A percentile compares a stretch with the other conserved stretches of the same genome.
phyloP scores from a whole-genome alignment of 2,329 filamentous ascomycete genomes.

The Zasmidium citrigriseum region DNA sequence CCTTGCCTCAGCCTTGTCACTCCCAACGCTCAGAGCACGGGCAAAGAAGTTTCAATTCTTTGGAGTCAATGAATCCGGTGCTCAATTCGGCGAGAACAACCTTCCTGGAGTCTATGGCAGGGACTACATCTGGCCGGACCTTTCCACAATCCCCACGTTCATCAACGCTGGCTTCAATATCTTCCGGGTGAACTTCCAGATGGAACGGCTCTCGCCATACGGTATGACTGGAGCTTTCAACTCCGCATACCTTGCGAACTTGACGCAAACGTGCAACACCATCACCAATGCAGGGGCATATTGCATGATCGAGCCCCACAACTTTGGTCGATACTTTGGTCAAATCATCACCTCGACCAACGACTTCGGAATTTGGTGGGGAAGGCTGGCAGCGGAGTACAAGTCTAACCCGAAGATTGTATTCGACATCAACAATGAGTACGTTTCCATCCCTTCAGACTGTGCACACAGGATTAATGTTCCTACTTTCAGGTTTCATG shows the following conservation, averaged over 20 bases:
- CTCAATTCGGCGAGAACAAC: conserved; percentile 56
- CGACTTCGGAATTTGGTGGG: conserved; percentile 47
- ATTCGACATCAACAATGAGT: conserved; percentile 51
- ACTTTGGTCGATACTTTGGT: conserved; percentile 34
- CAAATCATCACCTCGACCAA: conserved; percentile 45
- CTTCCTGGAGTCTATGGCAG: conserved; percentile 60
- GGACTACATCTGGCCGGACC: conserved; percentile 60
- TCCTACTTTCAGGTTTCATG: conserved; percentile 32
- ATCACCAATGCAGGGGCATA: conserved; percentile 47
- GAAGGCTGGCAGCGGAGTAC: conserved; percentile 41
- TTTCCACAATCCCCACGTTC: conserved; percentile 50
- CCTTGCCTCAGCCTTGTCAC: too few species aligned
- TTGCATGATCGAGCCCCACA: background rate
- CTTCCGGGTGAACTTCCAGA: conserved; percentile 59
- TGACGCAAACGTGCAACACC: conserved; percentile 41
- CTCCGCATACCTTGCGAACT: conserved; percentile 45
- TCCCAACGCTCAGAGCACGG: too few species aligned
- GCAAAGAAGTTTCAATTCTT: conserved; percentile 34
- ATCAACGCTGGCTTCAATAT: conserved; percentile 57
- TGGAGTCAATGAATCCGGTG: conserved; percentile 59
- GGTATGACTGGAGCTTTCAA: conserved; percentile 49
- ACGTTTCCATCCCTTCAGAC: too few species aligned
- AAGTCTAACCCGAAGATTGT: conserved; percentile 45
- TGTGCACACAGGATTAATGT: background rate
- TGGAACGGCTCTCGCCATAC: conserved; percentile 59